Percentiles rank a stretch among this genome's conserved stretches.
phyloP scores from a whole-genome alignment of 345 rosid genomes.

The Brassica cretica region DNA sequence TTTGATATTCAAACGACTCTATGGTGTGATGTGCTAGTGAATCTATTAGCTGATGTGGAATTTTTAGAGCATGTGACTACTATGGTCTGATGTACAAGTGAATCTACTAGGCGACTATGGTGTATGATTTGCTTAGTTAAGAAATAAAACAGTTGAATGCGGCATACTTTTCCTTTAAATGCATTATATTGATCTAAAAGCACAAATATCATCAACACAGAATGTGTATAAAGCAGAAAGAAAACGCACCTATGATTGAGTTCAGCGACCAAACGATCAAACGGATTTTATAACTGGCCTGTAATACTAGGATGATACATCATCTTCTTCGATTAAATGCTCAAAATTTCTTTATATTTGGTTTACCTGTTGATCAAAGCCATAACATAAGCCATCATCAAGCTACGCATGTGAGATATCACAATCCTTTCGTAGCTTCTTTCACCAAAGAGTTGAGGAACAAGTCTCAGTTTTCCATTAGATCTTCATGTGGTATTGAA shows the following conservation, averaged over 20 bases:
- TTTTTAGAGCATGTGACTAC: slow-evolving; percentile 10
- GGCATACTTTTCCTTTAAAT: neutral
- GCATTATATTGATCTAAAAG: neutral
- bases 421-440: neutral
- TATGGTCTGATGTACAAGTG: neutral
- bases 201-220: neutral
- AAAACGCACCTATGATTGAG: neutral
- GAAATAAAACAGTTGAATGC: neutral
- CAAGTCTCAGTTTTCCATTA: neutral
- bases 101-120: neutral
- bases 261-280: neutral
- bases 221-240: neutral
- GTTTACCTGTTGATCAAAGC: neutral
- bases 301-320: neutral
- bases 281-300: neutral
- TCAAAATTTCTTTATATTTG: too few species aligned
- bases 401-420: neutral
- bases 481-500: slow-evolving; percentile 18
- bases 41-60: neutral
- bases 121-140: neutral
- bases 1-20: slow-evolving; percentile 19
- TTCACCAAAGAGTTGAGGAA: neutral
- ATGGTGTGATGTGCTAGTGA: slow-evolving; percentile 18
- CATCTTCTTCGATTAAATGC: neutral
- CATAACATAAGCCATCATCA: neutral